Conservation (phyloP, 176 grass and related monocot genomes). For the Triticum dicoccoides region DNA sequence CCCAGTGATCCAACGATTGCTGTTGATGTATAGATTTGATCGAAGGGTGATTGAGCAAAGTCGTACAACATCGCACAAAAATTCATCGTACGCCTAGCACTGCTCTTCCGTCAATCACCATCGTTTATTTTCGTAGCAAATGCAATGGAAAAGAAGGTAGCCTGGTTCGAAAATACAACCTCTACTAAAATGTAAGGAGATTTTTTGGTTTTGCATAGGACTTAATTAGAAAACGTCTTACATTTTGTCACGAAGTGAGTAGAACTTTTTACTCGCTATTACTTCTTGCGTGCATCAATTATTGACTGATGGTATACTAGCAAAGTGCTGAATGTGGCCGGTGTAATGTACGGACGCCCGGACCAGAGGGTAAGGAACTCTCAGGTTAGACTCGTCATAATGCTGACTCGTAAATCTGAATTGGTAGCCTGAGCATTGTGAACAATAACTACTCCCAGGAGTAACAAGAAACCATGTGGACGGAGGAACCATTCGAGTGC, state of each 20-base stretch:
- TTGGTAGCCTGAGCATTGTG: background rate
- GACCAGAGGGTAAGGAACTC: background rate
- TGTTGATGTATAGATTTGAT: too few relatives aligned
- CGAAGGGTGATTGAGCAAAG: too few relatives aligned
- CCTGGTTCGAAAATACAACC: background rate
- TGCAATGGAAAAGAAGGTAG: background rate
- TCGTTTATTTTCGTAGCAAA: background rate
- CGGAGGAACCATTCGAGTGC: background rate
- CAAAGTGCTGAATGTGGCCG: background rate
- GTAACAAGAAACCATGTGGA: slow-evolving; percentile 9
- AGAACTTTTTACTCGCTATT: background rate
- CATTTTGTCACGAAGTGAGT: too few relatives aligned
- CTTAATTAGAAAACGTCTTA: too few relatives aligned
- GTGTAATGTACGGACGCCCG: background rate
- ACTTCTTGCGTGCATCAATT: background rate
- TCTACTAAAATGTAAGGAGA: too few relatives aligned
- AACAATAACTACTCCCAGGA: background rate
- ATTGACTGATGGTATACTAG: background rate
- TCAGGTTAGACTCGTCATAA: background rate
- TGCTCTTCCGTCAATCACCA: background rate
- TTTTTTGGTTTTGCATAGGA: too few relatives aligned
- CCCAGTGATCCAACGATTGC: too few relatives aligned
- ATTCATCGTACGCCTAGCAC: too few relatives aligned
- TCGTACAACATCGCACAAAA: too few relatives aligned
- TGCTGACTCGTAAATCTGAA: background rate